Conservation (phyloP, 2,329 filamentous ascomycete genomes). For the Helotiales sp. region DNA sequence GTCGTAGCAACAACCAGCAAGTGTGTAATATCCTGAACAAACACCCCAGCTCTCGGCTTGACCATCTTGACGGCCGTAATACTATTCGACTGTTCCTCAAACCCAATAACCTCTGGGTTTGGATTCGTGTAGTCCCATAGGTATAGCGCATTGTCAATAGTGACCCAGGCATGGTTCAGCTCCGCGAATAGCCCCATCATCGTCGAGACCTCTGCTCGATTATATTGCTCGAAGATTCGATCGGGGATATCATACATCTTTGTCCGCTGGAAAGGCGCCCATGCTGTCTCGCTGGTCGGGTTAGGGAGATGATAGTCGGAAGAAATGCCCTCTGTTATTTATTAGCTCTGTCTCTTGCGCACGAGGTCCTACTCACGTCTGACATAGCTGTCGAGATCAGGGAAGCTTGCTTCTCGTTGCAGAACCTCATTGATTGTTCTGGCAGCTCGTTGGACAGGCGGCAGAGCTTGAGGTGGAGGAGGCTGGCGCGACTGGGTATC, state of each 20-base stretch:
- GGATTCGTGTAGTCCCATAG: conserved; percentile 96
- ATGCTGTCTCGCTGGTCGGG: conserved; percentile 58
- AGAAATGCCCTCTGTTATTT: conserved; percentile 72
- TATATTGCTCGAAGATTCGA: conserved; percentile 88
- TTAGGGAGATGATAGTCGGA: conserved; percentile 84
- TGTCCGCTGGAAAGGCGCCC: conserved; percentile 87
- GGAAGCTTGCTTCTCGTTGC: conserved; percentile 75
- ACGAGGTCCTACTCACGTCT: conserved; percentile 62
- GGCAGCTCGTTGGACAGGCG: conserved; percentile 77
- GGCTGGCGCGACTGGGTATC: conserved; percentile 24
- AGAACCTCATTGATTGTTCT: conserved; percentile 80
- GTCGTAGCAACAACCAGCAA: conserved; percentile 87
- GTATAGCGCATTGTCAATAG: conserved; percentile 93
- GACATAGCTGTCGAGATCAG: conserved; percentile 86
- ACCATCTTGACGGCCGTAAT: conserved; percentile 92
- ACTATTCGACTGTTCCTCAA: conserved; percentile 82
- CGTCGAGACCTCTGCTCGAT: conserved; percentile 83
- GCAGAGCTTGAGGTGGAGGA: conserved; percentile 45
- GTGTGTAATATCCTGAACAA: conserved; percentile 81
- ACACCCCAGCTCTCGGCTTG: conserved; percentile 81
- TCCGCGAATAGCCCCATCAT: conserved; percentile 94
- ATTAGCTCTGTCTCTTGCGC: conserved; percentile 27
- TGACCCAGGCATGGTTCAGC: conserved; percentile 92
- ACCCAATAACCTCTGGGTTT: conserved; percentile 89
- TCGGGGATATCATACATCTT: conserved; percentile 90